These are phyloP conservation scores for Oryza brachyantha DNA, from an alignment of 176 grass and related monocot genomes.

Conservation along the genomic window DNA sequence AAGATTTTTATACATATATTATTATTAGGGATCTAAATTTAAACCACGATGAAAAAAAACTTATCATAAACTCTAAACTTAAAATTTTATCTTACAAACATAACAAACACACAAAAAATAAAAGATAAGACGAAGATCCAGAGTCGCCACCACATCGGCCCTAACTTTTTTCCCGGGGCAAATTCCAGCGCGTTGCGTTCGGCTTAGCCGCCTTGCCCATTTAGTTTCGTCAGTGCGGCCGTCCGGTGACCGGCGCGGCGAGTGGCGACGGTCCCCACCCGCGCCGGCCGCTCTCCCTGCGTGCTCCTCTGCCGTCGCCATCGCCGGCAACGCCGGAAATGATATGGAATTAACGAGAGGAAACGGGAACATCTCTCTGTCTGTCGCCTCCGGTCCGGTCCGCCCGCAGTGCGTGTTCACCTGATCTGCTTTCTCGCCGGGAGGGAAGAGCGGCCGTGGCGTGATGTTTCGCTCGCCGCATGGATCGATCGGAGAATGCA, in stretches of 20 bases:
- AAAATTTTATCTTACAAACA: too few relatives aligned
- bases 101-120: too few relatives aligned
- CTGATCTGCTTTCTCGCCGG: too few relatives aligned
- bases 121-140: not conserved
- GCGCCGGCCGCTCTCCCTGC: conserved; percentile 9
- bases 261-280: not conserved
- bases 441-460: too few relatives aligned
- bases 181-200: not conserved
- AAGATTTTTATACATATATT: too few relatives aligned
- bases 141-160: not conserved
- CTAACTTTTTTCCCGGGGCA: not conserved
- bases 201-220: not conserved
- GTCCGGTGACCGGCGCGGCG: not conserved
- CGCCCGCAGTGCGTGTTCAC: too few relatives aligned
- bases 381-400: too few relatives aligned
- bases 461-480: not conserved
- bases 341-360: not conserved
- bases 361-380: not conserved
- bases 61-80: too few relatives aligned
- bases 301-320: conserved; percentile 1
- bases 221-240: not conserved
- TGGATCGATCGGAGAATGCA: not conserved
- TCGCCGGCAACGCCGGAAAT: not conserved
- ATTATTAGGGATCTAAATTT: too few relatives aligned
- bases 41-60: too few relatives aligned